Evolutionary conservation across 345 rosid genomes (phyloP), one percentile per base, ranked within the genome.

Genomic region (Salix caprea): DNA sequence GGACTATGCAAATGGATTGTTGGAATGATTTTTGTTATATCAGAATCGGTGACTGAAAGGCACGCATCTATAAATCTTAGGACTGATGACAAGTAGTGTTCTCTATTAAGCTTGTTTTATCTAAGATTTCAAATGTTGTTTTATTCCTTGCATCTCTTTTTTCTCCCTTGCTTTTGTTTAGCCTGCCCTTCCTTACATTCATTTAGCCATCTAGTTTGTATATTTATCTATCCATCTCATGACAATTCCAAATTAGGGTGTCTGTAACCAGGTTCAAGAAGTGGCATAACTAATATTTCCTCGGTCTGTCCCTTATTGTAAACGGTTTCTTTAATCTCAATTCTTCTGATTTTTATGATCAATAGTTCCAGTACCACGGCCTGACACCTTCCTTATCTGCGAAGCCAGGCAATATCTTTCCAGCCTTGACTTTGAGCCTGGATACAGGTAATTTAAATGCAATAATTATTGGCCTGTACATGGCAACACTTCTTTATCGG

Each of bases 361-460:
- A 71, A 7, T 82, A 91, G 96, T 91, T 56, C 89, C 91, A 11
- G 87, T 83, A 75, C 97, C 93, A 30, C 90, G 81, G 67, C 78
- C 89, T 70, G 96, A 88, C 76, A 83, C 93, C 1, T 93, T 93
- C 73, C 88, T 93, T 21, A 89, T 89, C 73, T 91, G 96, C 84
- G 86, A 81, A 80, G 90, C 92, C 81, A 87, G 83, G 36, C 85
- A 89, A 30, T 88, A 89, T 48, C 30, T 28, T 28, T 28, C 30
- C 30, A 28, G 30, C 30, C 30, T 28, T 2, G 30, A 28, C 30
- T 78, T 78, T 34, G 85, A 82, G 79, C 80, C 79, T 4, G 85
- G 79, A 50, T 76, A 82, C 80, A 82, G 85, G 82, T 82, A 82
- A 67, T 73, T 4, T 65, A 39, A 40, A 40, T 24, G 13, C 26